Percentiles rank a stretch among this genome's conserved stretches.
Evolutionary conservation across 2,329 filamentous ascomycete genomes (phyloP).

Genomic region (Fusarium secorum): DNA sequence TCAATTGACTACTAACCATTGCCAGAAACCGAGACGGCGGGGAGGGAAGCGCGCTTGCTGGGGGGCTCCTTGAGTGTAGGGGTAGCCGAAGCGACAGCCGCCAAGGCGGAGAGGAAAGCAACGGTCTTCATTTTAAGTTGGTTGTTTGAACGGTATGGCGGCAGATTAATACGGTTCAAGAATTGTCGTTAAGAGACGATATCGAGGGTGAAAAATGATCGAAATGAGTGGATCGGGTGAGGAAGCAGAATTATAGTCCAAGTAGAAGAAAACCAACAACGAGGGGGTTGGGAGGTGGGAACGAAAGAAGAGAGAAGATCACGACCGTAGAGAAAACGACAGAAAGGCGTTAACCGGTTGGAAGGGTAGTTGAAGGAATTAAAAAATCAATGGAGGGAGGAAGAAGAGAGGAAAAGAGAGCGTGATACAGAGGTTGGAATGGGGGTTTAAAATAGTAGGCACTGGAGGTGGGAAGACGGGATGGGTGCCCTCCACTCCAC

Average conservation of each 20-base stretch:
- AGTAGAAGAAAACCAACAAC: constrained; percentile 46
- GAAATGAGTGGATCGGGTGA: constrained; percentile 34
- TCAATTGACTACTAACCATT: constrained; percentile 56
- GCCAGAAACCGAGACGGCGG: constrained; percentile 61
- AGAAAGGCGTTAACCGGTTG: constrained; percentile 26
- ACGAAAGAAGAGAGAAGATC: constrained; percentile 39
- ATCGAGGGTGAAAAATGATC: constrained; percentile 14
- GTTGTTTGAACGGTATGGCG: constrained; percentile 4
- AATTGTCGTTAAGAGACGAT: constrained; percentile 6
- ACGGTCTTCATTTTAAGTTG: constrained; percentile 58
- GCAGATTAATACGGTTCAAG: constrained; percentile 20
- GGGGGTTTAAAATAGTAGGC: constrained; percentile 34
- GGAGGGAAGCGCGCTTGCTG: constrained; percentile 58
- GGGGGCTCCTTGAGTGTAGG: constrained; percentile 62
- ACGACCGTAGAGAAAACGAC: constrained; percentile 21
- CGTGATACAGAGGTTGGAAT: constrained; percentile 34
- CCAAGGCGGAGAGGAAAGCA: constrained; percentile 57
- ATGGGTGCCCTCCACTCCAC: background rate
- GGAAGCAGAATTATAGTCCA: constrained; percentile 35
- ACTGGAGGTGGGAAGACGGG: background rate
- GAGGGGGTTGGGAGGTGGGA: constrained; percentile 46
- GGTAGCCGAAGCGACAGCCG: constrained; percentile 56
- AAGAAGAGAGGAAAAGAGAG: constrained; percentile 26
- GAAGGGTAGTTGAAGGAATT: constrained; percentile 31
- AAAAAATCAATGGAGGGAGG: constrained; percentile 26